phyloP scores from a whole-genome alignment of 768 basidiomycete species.

The Suillus plorans region DNA sequence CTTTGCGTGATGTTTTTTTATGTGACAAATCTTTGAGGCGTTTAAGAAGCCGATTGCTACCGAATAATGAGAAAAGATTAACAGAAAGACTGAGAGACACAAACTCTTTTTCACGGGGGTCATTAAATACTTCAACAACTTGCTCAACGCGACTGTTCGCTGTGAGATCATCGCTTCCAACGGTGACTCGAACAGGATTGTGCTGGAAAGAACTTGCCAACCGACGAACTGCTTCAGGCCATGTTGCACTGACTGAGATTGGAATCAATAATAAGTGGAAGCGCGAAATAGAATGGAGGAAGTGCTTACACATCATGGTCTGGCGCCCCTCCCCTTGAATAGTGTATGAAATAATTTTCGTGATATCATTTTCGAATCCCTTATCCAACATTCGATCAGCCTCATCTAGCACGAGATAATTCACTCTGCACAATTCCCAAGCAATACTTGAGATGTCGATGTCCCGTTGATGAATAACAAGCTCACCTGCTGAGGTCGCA shows the following conservation, averaged over 20 bases:
- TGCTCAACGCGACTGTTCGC: constrained; percentile 96
- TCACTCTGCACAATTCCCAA: constrained; percentile 50
- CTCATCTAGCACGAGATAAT: constrained; percentile 94
- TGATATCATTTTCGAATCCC: constrained; percentile 97
- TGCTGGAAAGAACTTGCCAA: constrained; percentile 87
- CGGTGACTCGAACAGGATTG: constrained; percentile 85
- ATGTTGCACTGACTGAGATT: constrained; percentile 87
- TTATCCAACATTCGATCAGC: constrained; percentile 98
- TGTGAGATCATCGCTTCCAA: constrained; percentile 92
- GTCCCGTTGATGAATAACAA: background rate
- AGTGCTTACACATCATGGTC: constrained; percentile 87
- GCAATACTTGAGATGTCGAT: constrained; percentile 2
- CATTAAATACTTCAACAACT: constrained; percentile 88
- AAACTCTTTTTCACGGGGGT: constrained; percentile 83
- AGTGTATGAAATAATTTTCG: constrained; percentile 79
- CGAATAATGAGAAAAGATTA: background rate
- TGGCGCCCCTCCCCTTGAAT: constrained; percentile 71
- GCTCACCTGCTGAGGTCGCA: constrained; percentile 79
- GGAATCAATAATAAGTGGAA: background rate
- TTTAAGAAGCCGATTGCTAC: constrained; percentile 59
- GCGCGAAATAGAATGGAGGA: constrained; percentile 1
- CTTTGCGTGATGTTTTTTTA: constrained; percentile 58
- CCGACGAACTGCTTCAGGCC: constrained; percentile 92
- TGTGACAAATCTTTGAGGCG: constrained; percentile 55
- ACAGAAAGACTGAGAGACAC: constrained; percentile 24